Evolutionary conservation across 768 basidiomycete species (phyloP).

Genomic region (Clitopilus hobsonii): DNA sequence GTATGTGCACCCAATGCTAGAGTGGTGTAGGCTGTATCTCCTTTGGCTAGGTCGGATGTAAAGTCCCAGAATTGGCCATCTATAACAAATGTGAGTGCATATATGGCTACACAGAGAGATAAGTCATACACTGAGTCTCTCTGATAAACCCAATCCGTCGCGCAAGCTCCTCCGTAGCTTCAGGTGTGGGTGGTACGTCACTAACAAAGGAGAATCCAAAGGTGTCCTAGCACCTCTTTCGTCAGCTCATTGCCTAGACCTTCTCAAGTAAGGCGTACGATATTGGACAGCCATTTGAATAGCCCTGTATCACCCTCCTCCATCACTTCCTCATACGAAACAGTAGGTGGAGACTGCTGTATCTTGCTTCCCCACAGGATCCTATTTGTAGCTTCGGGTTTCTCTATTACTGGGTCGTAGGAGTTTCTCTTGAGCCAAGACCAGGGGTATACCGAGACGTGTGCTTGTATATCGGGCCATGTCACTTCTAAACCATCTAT

Average conservation of each 20-base stretch:
- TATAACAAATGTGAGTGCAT: no score
- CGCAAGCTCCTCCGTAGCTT: constrained; percentile 79
- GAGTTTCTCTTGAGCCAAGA: constrained; percentile 74
- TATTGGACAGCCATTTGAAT: constrained; percentile 74
- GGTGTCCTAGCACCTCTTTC: constrained; percentile 63
- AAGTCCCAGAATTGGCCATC: constrained; percentile 98
- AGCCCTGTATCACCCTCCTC: constrained; percentile 57
- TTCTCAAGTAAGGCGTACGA: constrained; percentile 50
- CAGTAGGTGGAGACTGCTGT: constrained; percentile 64
- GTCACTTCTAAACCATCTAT: constrained; percentile 64
- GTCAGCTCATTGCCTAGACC: no score
- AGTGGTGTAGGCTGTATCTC: constrained; percentile 93
- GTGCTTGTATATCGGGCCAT: constrained; percentile 59
- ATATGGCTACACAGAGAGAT: no score
- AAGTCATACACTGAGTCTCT: constrained; percentile 66
- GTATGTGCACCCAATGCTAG: constrained; percentile 83
- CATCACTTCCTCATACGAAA: constrained; percentile 75
- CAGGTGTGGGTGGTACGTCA: constrained; percentile 74
- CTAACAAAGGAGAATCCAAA: constrained; percentile 89
- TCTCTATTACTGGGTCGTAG: constrained; percentile 64
- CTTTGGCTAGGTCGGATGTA: constrained; percentile 83
- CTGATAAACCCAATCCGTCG: constrained; percentile 82
- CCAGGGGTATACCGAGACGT: constrained; percentile 87
- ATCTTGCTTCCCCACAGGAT: constrained; percentile 83
- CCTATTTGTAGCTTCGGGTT: constrained; percentile 39